phyloP scores from a whole-genome alignment of 306 rosid genomes.

The Glycyrrhiza uralensis region DNA sequence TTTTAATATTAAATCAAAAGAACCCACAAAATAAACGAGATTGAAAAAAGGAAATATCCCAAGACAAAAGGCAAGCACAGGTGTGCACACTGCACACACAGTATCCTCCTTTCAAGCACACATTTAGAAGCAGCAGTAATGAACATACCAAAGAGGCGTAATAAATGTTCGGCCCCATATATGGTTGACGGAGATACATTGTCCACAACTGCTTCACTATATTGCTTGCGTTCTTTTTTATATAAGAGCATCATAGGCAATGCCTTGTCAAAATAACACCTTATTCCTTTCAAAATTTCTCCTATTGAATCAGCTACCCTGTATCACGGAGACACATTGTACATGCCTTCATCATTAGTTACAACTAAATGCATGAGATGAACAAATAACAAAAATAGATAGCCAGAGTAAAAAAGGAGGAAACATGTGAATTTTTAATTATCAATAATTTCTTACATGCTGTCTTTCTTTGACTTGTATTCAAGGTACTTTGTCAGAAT shows the following conservation, averaged over 20 bases:
- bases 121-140: conserved; percentile 8
- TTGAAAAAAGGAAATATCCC: not conserved
- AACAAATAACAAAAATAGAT: conserved; percentile 6
- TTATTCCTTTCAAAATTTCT: conserved; percentile 85
- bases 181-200: conserved; percentile 73
- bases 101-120: conserved; percentile 13
- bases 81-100: not conserved
- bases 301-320: conserved; percentile 72
- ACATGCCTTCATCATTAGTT: conserved; percentile 19
- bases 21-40: not conserved
- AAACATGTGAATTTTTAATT: conserved; percentile 7
- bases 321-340: conserved; percentile 31
- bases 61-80: not conserved
- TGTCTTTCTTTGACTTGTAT: conserved; percentile 83
- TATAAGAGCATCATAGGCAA: conserved; percentile 87
- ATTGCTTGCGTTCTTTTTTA: conserved; percentile 89
- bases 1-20: conserved; percentile 3
- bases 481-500: conserved; percentile 84
- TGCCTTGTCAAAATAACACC: conserved; percentile 90
- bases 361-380: not conserved
- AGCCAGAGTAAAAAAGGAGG: conserved; percentile 18
- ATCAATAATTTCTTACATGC: conserved; percentile 57
- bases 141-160: conserved; percentile 88
- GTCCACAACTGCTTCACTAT: conserved; percentile 51
- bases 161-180: conserved; percentile 94